Evolutionary conservation across 495 filamentous ascomycete species (phyloP).

Genomic region (Chaetomidium leptoderma): DNA sequence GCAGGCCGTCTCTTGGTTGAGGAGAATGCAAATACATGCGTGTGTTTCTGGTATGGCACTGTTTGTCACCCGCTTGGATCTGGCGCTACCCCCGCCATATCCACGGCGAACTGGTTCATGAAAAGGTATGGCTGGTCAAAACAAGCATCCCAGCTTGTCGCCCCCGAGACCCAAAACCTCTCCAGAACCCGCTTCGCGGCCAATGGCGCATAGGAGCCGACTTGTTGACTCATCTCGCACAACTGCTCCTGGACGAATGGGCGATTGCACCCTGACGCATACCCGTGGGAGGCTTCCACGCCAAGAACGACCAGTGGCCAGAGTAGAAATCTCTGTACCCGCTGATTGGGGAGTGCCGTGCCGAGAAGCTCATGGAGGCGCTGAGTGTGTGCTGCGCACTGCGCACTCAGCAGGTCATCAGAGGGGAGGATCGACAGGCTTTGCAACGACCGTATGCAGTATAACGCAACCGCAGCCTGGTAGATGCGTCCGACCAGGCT

Average conservation of each 20-base stretch:
- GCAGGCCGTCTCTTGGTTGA: too few relatives aligned
- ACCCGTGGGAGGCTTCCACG: neutral
- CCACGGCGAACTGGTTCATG: neutral
- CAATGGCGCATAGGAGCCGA: neutral
- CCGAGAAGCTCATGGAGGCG: neutral
- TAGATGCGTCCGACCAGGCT: constrained; percentile 27
- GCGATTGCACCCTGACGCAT: neutral
- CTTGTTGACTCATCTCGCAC: neutral
- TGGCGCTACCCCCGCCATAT: too few relatives aligned
- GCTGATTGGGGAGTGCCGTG: neutral
- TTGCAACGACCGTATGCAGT: constrained; percentile 32
- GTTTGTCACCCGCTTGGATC: too few relatives aligned
- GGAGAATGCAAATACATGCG: too few relatives aligned
- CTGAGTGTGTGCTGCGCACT: constrained; percentile 7
- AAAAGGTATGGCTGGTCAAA: constrained; percentile 4
- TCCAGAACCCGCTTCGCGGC: constrained; percentile 6
- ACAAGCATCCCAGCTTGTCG: constrained; percentile 4
- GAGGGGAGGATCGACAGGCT: constrained; percentile 29
- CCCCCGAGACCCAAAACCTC: neutral
- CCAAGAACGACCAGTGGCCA: constrained; percentile 10
- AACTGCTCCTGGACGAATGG: neutral
- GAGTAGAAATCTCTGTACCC: neutral
- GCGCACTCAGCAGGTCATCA: constrained; percentile 6
- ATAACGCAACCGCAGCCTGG: constrained; percentile 30
- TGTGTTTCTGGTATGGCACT: too few relatives aligned